Percentiles rank a stretch among this genome's conserved stretches.
These are phyloP conservation scores for Diospyros kaki DNA, from an alignment of 148 eudicot species.

Conservation along the genomic window DNA sequence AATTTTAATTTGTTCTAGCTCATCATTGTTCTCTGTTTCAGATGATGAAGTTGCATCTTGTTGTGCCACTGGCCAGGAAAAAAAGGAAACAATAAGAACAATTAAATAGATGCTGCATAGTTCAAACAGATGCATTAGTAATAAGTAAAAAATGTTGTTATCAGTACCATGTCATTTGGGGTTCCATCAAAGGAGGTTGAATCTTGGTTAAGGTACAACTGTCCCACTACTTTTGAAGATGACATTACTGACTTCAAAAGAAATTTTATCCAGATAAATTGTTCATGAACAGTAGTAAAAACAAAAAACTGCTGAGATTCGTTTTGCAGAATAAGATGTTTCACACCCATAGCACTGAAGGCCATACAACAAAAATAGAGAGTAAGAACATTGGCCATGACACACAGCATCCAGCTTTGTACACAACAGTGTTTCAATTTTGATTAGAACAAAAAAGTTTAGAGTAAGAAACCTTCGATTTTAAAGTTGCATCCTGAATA, in stretches of 20 bases:
- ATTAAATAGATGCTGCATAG: neutral
- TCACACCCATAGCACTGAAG: neutral
- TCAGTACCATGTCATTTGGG: neutral
- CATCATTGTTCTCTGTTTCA: slow-evolving; percentile 64
- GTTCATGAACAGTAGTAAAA: neutral
- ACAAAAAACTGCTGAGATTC: neutral
- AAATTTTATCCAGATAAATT: neutral
- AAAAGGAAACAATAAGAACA: neutral
- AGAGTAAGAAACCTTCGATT: no score
- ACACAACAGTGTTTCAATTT: no score
- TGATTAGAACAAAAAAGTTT: no score
- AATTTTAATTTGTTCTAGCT: slow-evolving; percentile 75
- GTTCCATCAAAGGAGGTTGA: neutral
- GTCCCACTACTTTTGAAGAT: neutral
- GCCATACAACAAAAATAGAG: no score
- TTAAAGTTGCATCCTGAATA: no score
- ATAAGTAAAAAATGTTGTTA: neutral
- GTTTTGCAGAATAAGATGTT: neutral
- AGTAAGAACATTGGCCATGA: no score
- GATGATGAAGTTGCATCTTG: slow-evolving; percentile 51
- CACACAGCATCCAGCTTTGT: no score
- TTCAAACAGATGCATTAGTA: neutral
- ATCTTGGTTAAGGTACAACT: neutral
- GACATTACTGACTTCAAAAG: no score
- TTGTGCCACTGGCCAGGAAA: slow-evolving; percentile 52